Evolutionary conservation across 805 yeast species (phyloP), one percentile per base, ranked within the genome.

Genomic region (Sungouiella thailandica): DNA sequence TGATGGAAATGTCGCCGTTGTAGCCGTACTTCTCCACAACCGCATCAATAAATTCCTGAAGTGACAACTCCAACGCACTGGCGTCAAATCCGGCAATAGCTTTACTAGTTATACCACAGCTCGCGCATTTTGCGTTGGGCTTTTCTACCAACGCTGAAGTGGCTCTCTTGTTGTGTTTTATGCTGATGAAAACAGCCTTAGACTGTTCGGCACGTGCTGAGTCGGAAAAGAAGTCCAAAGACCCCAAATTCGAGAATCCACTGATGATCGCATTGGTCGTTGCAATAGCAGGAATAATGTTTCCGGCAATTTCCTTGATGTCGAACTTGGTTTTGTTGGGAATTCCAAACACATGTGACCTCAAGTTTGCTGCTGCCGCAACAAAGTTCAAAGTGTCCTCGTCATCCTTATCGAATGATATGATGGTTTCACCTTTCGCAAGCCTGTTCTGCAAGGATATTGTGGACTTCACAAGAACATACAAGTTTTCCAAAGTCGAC

Each of bases 201-300:
- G 65, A 57, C 54, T 2, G 47, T 10, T 58, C 55, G 2, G 58
- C 56, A 7, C 23, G 13, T 0, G 34, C 25, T 4, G 36, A 35
- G 18, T 56, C 44, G 2, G 50, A 47, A 44, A 62, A 82, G 49
- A 34, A 76, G 55, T 54, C 74, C 29, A 88, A 60, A 0, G 95
- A 83, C 24, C 81, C 76, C 25, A 90, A 55, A 3, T 88, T 80
- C 11, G 93, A 82, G 45, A 87, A 73, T 0, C 98, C 98, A 0
- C 96, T 88, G 47, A 93, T 80, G 10, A 93, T 81, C 1, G 98
- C 97, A 57, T 93, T 93, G 3, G 97, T 90, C 2, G 98, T 93
- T 5, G 98, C 97, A 47, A 94, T 89, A 0, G 98, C 98, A 0
- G 99, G 98, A 25, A 93, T 93, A 49, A 93, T 93, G 57, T 90